Evolutionary conservation across 495 filamentous ascomycete genomes (phyloP).

Genomic region (Tuber brumale): DNA sequence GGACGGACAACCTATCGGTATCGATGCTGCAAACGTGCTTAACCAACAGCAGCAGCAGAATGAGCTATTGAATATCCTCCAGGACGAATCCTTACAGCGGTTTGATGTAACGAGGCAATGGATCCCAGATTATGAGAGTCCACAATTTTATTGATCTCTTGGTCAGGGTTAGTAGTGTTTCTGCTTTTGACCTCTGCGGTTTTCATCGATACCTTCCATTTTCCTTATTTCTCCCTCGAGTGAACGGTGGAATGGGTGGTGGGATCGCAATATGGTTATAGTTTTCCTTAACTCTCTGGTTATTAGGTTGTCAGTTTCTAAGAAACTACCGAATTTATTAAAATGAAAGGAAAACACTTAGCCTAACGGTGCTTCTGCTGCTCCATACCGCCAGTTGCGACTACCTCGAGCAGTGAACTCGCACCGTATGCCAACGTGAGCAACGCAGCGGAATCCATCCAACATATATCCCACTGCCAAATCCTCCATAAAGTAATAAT

Average conservation of each 20-base stretch:
- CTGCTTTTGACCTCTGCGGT: background rate
- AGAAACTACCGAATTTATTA: background rate
- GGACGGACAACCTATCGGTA: conserved; percentile 8
- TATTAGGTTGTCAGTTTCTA: background rate
- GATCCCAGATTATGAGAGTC: conserved; percentile 25
- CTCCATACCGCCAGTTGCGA: background rate
- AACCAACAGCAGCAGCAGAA: conserved; percentile 40
- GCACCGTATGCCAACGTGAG: background rate
- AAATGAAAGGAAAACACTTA: background rate
- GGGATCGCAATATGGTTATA: background rate
- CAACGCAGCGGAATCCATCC: background rate
- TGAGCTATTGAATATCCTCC: conserved; percentile 39
- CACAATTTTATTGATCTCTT: conserved; percentile 31
- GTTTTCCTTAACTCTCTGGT: background rate
- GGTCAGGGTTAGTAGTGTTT: background rate
- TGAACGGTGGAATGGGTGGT: background rate
- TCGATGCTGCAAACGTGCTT: conserved; percentile 19
- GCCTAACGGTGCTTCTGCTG: background rate
- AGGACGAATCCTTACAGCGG: conserved; percentile 30
- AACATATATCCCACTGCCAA: background rate
- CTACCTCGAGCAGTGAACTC: background rate
- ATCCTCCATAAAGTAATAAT: background rate
- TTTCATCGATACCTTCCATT: background rate
- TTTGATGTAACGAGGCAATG: conserved; percentile 29
- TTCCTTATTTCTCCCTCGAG: background rate